Percentiles rank a stretch among this genome's conserved stretches.
Evolutionary conservation across 2,329 filamentous ascomycete species (phyloP).

Genomic region (Coleophoma eucalyptorum): DNA sequence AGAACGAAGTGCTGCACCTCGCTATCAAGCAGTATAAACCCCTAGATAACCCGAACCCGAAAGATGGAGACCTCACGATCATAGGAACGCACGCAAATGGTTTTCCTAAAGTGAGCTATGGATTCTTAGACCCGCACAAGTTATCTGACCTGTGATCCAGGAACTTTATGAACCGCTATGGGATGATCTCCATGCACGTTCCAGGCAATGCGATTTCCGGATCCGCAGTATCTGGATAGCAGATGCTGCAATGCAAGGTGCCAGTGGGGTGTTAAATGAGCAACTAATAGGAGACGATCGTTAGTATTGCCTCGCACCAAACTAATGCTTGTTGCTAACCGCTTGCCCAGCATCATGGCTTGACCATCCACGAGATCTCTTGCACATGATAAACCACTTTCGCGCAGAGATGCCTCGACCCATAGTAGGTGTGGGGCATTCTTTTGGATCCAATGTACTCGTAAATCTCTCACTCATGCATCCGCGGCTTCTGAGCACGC

Average conservation of each 20-base stretch:
- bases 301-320: slow-evolving; percentile 35
- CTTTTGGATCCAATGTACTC: slow-evolving; percentile 77
- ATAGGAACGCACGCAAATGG: slow-evolving; percentile 85
- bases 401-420: slow-evolving; percentile 73
- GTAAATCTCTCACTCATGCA: slow-evolving; percentile 70
- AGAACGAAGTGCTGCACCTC: slow-evolving; percentile 71
- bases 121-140: background rate
- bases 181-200: slow-evolving; percentile 68
- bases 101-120: slow-evolving; percentile 70
- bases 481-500: slow-evolving; percentile 71
- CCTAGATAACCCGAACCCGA: slow-evolving; percentile 59
- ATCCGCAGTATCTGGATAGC: slow-evolving; percentile 87
- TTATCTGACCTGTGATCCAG: slow-evolving; percentile 34
- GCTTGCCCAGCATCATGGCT: slow-evolving; percentile 67
- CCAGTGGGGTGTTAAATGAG: slow-evolving; percentile 76
- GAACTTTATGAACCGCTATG: slow-evolving; percentile 92
- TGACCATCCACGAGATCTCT: slow-evolving; percentile 79
- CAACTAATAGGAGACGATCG: slow-evolving; percentile 76
- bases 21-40: slow-evolving; percentile 88
- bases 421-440: slow-evolving; percentile 82
- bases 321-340: slow-evolving; percentile 7
- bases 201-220: slow-evolving; percentile 56
- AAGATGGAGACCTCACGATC: slow-evolving; percentile 75
- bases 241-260: slow-evolving; percentile 82
- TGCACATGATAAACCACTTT: slow-evolving; percentile 82